A percentile compares a stretch with the other conserved stretches of the same genome.
Evolutionary conservation across 2,329 filamentous ascomycete species (phyloP).

Genomic region (Phyllosticta paracitricarpa): DNA sequence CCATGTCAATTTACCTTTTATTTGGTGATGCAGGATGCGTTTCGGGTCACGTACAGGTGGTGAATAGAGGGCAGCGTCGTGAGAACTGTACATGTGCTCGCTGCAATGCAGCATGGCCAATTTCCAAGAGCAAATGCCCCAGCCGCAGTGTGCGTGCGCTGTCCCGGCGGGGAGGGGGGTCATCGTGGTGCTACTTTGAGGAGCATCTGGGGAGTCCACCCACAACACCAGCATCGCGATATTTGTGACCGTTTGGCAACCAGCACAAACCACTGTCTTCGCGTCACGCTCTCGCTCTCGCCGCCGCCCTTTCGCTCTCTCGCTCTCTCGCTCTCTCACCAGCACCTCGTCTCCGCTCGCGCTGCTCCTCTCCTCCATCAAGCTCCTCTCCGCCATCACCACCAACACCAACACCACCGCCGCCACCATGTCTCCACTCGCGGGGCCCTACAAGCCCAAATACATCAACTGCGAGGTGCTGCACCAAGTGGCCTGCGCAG

Average conservation of each 20-base stretch:
- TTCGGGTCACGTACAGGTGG: too few species aligned
- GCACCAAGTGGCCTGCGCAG: not conserved
- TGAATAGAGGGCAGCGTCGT: too few species aligned
- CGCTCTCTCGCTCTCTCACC: not conserved
- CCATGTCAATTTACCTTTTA: too few species aligned
- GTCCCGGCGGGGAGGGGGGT: too few species aligned
- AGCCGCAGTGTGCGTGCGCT: too few species aligned
- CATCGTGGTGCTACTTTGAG: not conserved
- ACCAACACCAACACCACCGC: not conserved
- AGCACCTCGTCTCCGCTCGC: not conserved
- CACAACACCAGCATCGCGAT: not conserved
- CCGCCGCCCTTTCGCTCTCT: not conserved
- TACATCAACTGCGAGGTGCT: not conserved
- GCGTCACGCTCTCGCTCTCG: not conserved
- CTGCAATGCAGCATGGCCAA: too few species aligned
- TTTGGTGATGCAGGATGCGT: too few species aligned
- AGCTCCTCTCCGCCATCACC: not conserved
- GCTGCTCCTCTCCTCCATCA: not conserved
- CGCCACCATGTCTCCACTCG: not conserved
- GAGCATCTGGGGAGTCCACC: not conserved
- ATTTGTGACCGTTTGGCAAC: not conserved
- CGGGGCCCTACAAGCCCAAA: not conserved
- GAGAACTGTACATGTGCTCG: too few species aligned
- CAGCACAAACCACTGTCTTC: not conserved
- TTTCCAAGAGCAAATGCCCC: too few species aligned